Percentiles rank a stretch among this genome's conserved stretches.
phyloP scores from a whole-genome alignment of 2,329 filamentous ascomycete genomes.

The Talaromyces sp. region DNA sequence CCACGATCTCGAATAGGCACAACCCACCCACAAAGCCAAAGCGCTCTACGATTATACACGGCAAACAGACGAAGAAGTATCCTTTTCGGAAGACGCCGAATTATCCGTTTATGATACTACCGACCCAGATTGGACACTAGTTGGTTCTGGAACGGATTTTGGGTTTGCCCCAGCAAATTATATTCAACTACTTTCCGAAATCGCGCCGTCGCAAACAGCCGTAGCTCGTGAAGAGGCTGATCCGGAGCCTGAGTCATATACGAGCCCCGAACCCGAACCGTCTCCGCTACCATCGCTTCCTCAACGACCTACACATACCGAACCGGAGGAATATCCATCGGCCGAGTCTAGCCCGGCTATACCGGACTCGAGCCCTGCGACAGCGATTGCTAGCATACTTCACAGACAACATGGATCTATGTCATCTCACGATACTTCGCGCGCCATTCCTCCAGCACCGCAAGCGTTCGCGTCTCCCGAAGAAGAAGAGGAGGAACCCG shows the following conservation, averaged over 20 bases:
- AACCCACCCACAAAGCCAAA: constrained; percentile 67
- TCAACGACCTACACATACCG: constrained; percentile 22
- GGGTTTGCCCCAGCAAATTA: constrained; percentile 97
- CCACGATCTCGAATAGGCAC: constrained; percentile 49
- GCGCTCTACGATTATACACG: constrained; percentile 98
- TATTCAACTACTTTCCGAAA: constrained; percentile 65
- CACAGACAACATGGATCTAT: constrained; percentile 38
- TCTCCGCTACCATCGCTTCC: constrained; percentile 16
- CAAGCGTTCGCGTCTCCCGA: constrained; percentile 62
- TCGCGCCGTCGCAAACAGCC: constrained; percentile 3
- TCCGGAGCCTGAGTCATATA: constrained; percentile 37
- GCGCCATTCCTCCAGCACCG: constrained; percentile 35
- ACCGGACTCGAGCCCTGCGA: constrained; percentile 53
- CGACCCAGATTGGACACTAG: constrained; percentile 95
- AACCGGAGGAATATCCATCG: constrained; percentile 22
- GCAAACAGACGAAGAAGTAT: constrained; percentile 96
- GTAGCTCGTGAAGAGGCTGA: constrained; percentile 34
- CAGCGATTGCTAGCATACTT: constrained; percentile 50
- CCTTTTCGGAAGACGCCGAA: constrained; percentile 82
- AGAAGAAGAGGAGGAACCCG: constrained; percentile 54
- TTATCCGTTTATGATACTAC: constrained; percentile 84
- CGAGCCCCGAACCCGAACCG: constrained; percentile 23
- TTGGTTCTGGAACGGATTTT: constrained; percentile 78
- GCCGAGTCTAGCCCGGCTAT: constrained; percentile 39
- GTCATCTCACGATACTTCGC: constrained; percentile 27